These are phyloP conservation scores for Ceratocystis cubensis DNA, from an alignment of 2,329 filamentous ascomycete species.

Conservation along the genomic window DNA sequence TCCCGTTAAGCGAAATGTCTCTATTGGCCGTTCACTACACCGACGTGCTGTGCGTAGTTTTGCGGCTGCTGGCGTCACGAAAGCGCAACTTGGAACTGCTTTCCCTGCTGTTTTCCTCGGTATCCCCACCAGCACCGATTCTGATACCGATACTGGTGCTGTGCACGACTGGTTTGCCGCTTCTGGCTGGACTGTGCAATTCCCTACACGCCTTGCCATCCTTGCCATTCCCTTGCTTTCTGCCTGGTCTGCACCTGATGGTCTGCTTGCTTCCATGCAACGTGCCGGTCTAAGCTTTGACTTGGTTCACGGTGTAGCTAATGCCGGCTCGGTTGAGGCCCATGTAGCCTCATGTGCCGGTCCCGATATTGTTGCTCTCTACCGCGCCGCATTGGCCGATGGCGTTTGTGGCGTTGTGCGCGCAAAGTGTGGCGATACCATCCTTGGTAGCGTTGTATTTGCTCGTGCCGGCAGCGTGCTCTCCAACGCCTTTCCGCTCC, in stretches of 20 bases:
- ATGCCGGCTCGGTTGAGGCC: conserved; percentile 54
- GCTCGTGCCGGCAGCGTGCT: conserved; percentile 22
- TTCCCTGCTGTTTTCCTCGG: conserved; percentile 80
- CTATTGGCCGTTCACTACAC: conserved; percentile 81
- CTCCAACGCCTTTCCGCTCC: conserved; percentile 1
- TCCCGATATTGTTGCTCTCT: conserved; percentile 69
- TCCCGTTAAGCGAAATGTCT: conserved; percentile 70
- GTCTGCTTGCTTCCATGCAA: conserved; percentile 60
- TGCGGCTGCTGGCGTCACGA: conserved; percentile 54
- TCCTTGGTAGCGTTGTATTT: conserved; percentile 26
- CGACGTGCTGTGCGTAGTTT: conserved; percentile 70
- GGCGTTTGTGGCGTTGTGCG: conserved; percentile 70
- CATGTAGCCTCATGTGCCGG: conserved; percentile 57
- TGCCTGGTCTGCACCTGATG: conserved; percentile 63
- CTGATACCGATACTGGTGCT: conserved; percentile 28
- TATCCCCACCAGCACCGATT: conserved; percentile 45
- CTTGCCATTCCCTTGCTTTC: conserved; percentile 62
- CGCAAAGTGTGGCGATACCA: conserved; percentile 56
- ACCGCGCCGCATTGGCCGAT: conserved; percentile 57
- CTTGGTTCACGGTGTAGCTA: conserved; percentile 67
- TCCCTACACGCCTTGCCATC: conserved; percentile 46
- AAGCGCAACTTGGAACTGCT: conserved; percentile 67
- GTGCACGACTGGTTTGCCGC: conserved; percentile 73
- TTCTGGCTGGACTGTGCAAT: conserved; percentile 69
- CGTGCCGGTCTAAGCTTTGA: conserved; percentile 67